These are phyloP conservation scores for Volvox africanus DNA, from an alignment of 139 green algal genomes.

Conservation along the genomic window DNA sequence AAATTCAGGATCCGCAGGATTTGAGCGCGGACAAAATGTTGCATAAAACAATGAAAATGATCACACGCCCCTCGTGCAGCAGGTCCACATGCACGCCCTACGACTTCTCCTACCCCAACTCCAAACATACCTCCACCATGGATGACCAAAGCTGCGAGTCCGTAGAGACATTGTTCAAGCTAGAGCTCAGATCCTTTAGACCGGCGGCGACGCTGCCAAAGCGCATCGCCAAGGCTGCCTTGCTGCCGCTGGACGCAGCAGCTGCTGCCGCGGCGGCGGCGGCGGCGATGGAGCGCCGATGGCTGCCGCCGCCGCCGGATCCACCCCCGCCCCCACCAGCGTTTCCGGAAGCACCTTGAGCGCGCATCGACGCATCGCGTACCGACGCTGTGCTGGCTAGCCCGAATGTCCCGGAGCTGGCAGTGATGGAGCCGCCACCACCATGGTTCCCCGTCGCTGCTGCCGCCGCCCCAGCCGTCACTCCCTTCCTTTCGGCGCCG, in stretches of 20 bases:
- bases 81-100: too few relatives aligned
- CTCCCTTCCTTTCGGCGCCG: not conserved
- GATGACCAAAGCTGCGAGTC: slow-evolving; percentile 41
- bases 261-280: too few relatives aligned
- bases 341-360: not conserved
- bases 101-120: too few relatives aligned
- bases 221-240: slow-evolving; percentile 46
- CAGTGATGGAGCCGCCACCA: not conserved
- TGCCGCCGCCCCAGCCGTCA: not conserved
- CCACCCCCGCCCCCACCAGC: not conserved
- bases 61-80: too few relatives aligned
- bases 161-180: not conserved
- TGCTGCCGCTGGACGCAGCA: not conserved
- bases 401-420: not conserved
- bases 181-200: slow-evolving; percentile 18
- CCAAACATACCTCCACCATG: slow-evolving; percentile 50
- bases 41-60: too few relatives aligned
- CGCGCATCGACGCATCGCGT: not conserved
- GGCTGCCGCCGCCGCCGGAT: not conserved
- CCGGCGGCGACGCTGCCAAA: slow-evolving; percentile 39
- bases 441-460: not conserved
- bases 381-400: not conserved
- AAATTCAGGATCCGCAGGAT: too few relatives aligned
- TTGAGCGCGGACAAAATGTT: too few relatives aligned
- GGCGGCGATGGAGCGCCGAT: too few relatives aligned